Evolutionary conservation across 2,329 filamentous ascomycete species (phyloP).

Genomic region (Chaetomiaceae sp.): DNA sequence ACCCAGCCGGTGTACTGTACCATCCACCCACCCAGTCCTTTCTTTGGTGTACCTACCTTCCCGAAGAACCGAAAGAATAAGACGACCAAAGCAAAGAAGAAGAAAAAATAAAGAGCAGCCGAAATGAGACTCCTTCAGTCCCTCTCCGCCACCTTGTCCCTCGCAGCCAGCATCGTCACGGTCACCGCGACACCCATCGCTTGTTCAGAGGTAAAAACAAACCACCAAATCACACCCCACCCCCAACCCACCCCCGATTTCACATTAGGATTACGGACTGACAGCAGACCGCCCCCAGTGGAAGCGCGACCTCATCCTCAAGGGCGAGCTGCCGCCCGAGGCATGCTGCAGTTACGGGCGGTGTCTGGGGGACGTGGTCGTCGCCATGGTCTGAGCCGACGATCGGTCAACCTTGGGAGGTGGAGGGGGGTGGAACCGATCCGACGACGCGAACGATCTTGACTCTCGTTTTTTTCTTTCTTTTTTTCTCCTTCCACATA

Average conservation of each 20-base stretch:
- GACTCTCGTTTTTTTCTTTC: not conserved
- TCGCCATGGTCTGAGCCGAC: conserved; percentile 42
- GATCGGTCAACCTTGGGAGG: no score
- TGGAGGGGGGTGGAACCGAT: no score
- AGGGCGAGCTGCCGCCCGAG: conserved; percentile 43
- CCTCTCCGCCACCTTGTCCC: conserved; percentile 24
- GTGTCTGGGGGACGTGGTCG: conserved; percentile 48
- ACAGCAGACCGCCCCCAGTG: conserved; percentile 23
- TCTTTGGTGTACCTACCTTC: no score
- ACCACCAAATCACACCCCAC: not conserved
- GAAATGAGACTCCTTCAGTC: not conserved
- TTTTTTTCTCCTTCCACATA: not conserved
- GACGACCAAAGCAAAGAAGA: no score
- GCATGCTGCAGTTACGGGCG: conserved; percentile 52
- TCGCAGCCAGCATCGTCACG: conserved; percentile 23
- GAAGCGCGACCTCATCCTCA: conserved; percentile 44
- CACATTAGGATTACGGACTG: not conserved
- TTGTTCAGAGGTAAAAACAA: conserved; percentile 37
- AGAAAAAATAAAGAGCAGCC: no score
- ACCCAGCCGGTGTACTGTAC: no score
- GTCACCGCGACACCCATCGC: conserved; percentile 34
- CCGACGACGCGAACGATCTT: no score
- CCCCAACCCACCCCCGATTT: not conserved
- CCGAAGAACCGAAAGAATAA: no score
- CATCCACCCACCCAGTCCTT: no score